Evolutionary conservation across 2,329 filamentous ascomycete species (phyloP).

Genomic region (Paraphoma sp.): DNA sequence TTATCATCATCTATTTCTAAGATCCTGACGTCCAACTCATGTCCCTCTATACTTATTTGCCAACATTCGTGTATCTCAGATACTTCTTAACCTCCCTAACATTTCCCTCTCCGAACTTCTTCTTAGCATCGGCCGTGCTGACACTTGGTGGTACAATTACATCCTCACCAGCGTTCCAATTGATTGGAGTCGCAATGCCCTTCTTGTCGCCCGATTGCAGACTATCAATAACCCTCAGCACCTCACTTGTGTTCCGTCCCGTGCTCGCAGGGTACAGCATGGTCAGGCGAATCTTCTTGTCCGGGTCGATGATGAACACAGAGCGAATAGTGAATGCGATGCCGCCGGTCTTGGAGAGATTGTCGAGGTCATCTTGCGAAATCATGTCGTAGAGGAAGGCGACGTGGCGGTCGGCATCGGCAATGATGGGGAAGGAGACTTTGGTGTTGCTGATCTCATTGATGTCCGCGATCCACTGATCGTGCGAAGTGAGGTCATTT

Average conservation of each 20-base stretch:
- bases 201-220: constrained; percentile 79
- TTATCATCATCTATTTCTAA: too few species aligned
- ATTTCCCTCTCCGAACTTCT: constrained; percentile 76
- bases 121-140: constrained; percentile 83
- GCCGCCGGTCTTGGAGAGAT: constrained; percentile 58
- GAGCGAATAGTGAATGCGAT: constrained; percentile 94
- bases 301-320: constrained; percentile 93
- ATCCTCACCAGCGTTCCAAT: constrained; percentile 88
- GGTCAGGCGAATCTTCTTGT: constrained; percentile 91
- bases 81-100: constrained; percentile 69
- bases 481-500: constrained; percentile 84
- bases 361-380: constrained; percentile 62
- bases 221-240: constrained; percentile 64
- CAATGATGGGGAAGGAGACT: constrained; percentile 59
- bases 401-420: constrained; percentile 56
- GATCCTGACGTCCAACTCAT: background rate
- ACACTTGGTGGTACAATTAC: constrained; percentile 89
- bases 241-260: constrained; percentile 67
- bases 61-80: constrained; percentile 69
- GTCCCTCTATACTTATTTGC: background rate
- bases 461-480: constrained; percentile 72
- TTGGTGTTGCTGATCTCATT: constrained; percentile 68
- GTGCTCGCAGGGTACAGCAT: constrained; percentile 92
- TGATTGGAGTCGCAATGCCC: constrained; percentile 85
- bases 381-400: constrained; percentile 60